Percentiles rank a stretch among this genome's conserved stretches.
These are phyloP conservation scores for Vitis hybrid DNA, from an alignment of 177 flowering plant species.

Conservation along the genomic window DNA sequence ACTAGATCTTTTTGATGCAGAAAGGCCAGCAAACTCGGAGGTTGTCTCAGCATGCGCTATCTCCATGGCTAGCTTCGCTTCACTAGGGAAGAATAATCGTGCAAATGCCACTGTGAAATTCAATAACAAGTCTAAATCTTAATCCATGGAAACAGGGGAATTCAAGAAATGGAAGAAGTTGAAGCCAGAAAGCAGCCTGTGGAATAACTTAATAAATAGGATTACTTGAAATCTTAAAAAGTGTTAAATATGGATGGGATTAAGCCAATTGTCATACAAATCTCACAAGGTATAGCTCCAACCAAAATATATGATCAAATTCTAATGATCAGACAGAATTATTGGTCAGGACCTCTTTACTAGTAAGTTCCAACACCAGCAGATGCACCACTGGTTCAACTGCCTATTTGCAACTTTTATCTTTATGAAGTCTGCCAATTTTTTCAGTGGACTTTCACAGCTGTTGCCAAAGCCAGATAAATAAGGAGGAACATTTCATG, in stretches of 20 bases:
- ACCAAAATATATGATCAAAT: not conserved
- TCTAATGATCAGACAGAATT: no score
- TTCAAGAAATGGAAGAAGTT: not conserved
- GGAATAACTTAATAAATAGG: no score
- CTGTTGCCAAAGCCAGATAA: no score
- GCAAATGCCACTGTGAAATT: slow-evolving; percentile 68
- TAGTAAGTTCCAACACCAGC: no score
- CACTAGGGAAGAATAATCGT: slow-evolving; percentile 59
- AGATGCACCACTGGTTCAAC: no score
- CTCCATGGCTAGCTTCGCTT: slow-evolving; percentile 69
- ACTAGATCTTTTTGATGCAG: slow-evolving; percentile 36
- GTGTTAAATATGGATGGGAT: not conserved
- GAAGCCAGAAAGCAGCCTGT: no score
- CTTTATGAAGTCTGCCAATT: no score
- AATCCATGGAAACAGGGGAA: not conserved
- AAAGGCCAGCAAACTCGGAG: slow-evolving; percentile 43
- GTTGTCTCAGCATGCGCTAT: slow-evolving; percentile 59
- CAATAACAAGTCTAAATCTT: not conserved
- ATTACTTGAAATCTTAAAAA: not conserved
- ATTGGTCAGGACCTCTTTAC: no score
- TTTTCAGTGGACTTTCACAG: no score
- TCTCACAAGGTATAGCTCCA: not conserved
- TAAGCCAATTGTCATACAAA: not conserved
- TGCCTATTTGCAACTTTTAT: no score
- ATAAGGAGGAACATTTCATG: no score